Conservation (phyloP, 495 filamentous ascomycete species). For the Antarctomyces pellizariae region DNA sequence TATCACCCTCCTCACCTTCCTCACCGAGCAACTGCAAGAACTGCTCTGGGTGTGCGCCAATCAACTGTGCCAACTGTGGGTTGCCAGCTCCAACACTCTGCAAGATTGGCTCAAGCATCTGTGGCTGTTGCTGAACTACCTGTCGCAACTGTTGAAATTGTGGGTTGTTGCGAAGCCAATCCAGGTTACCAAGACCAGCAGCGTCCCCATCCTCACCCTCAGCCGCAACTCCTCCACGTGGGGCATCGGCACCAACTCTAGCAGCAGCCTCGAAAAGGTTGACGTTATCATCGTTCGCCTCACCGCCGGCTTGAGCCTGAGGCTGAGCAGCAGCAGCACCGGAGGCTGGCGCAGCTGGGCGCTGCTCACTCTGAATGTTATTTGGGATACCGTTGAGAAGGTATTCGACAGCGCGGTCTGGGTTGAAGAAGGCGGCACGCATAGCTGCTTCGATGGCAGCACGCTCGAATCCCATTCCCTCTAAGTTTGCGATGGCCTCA, state of each 20-base stretch:
- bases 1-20: constrained; percentile 49
- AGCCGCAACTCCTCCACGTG: constrained; percentile 23
- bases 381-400: constrained; percentile 82
- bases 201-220: constrained; percentile 28
- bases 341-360: constrained; percentile 15
- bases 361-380: constrained; percentile 46
- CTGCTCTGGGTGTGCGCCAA: constrained; percentile 73
- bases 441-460: constrained; percentile 77
- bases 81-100: constrained; percentile 93
- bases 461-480: constrained; percentile 82
- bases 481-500: constrained; percentile 82
- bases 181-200: constrained; percentile 50
- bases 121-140: constrained; percentile 87
- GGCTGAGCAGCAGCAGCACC: constrained; percentile 15
- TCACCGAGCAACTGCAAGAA: constrained; percentile 77
- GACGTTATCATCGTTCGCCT: constrained; percentile 43
- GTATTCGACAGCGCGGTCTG: constrained; percentile 92
- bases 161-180: constrained; percentile 86
- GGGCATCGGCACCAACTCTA: constrained; percentile 36
- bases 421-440: constrained; percentile 89
- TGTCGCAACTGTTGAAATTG: constrained; percentile 95
- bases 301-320: constrained; percentile 17
- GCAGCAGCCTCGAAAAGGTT: constrained; percentile 93
- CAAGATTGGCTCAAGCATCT: constrained; percentile 94
- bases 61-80: constrained; percentile 77